These are phyloP conservation scores for Catharanthus roseus DNA, from an alignment of 257 asterid species.

Conservation along the genomic window DNA sequence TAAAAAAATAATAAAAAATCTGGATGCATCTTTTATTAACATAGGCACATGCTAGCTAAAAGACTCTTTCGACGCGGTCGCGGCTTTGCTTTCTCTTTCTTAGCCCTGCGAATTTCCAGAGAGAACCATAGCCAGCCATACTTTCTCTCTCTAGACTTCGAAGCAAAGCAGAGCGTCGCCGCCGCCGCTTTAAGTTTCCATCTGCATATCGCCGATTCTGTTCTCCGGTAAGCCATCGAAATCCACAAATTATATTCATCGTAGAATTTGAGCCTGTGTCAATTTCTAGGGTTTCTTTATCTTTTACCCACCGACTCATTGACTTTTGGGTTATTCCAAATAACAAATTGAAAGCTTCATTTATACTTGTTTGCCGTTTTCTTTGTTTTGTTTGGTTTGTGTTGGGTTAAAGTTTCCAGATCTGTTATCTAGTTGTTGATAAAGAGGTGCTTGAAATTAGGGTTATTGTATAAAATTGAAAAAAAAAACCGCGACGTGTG, in stretches of 20 bases:
- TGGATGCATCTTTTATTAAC: background rate
- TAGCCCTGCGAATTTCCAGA: slow-evolving; percentile 4
- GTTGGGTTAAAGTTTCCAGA: background rate
- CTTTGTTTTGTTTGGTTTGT: background rate
- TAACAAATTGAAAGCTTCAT: background rate
- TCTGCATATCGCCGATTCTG: background rate
- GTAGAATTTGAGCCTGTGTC: background rate
- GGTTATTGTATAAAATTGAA: background rate
- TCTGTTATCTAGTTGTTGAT: background rate
- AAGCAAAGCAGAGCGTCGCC: slow-evolving; percentile 15
- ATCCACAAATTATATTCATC: background rate
- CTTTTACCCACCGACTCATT: background rate
- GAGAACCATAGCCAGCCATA: background rate
- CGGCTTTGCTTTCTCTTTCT: background rate
- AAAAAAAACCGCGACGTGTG: background rate
- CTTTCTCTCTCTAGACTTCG: slow-evolving; percentile 17
- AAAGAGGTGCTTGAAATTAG: background rate
- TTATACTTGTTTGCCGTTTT: too few relatives aligned
- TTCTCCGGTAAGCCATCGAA: slow-evolving; percentile 19
- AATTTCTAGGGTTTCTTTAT: slow-evolving; percentile 12
- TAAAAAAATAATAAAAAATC: background rate
- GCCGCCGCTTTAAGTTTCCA: slow-evolving; percentile 9
- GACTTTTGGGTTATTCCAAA: background rate
- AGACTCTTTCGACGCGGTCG: slow-evolving; percentile 12
- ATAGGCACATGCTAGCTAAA: background rate